Percentiles rank a stretch among this genome's conserved stretches.
Evolutionary conservation across 1,139 yeast genomes (phyloP).

Genomic region (Geotrichum australiense): DNA sequence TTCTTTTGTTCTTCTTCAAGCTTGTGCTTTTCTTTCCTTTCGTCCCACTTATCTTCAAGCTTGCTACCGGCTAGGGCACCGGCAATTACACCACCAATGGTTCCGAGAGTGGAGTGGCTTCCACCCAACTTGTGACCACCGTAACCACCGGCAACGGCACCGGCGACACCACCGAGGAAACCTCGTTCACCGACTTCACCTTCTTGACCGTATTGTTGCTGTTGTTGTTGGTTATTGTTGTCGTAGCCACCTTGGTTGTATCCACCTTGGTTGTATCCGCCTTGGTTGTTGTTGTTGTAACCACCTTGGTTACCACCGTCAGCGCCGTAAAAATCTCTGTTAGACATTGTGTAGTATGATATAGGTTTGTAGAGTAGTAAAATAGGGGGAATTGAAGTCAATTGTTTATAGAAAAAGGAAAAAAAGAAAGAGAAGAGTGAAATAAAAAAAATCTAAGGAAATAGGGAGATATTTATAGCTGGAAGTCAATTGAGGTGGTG

Average conservation of each 20-base stretch:
- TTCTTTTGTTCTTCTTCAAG: conserved; percentile 22
- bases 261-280: conserved; percentile 3
- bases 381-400: no score
- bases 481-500: no score
- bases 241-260: conserved; percentile 15
- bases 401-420: not conserved
- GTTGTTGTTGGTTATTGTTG: conserved; percentile 19
- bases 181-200: conserved; percentile 49
- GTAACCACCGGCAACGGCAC: conserved; percentile 56
- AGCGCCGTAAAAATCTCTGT: conserved; percentile 15
- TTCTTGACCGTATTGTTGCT: conserved; percentile 22
- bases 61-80: conserved; percentile 58
- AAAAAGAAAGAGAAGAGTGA: conserved; percentile 2
- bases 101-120: conserved; percentile 46
- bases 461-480: conserved; percentile 4
- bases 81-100: conserved; percentile 51
- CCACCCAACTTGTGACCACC: conserved; percentile 41
- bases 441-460: not conserved
- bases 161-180: conserved; percentile 46
- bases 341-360: conserved; percentile 9
- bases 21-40: conserved; percentile 20
- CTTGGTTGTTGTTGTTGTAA: conserved; percentile 12
- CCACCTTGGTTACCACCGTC: conserved; percentile 12
- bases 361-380: not conserved
- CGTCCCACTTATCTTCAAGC: conserved; percentile 39